Evolutionary conservation across 2,329 filamentous ascomycete genomes (phyloP).

Genomic region (Pestalotiopsis sp.): DNA sequence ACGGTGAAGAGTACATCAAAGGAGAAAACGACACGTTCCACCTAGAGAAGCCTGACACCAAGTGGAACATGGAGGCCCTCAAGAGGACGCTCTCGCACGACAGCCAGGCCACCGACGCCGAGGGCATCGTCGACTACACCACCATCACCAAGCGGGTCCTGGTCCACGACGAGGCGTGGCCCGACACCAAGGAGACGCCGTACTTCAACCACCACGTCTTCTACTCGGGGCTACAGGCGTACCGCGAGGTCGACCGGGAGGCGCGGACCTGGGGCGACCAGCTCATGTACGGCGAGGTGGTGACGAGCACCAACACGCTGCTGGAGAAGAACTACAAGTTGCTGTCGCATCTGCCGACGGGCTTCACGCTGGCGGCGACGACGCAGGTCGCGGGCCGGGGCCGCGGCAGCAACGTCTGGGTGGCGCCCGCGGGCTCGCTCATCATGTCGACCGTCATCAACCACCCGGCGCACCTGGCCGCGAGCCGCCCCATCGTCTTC

Average conservation of each 20-base stretch:
- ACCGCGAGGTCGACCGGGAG: slow-evolving; percentile 59
- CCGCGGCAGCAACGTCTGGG: slow-evolving; percentile 91
- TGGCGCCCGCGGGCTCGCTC: slow-evolving; percentile 82
- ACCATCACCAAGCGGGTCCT: slow-evolving; percentile 74
- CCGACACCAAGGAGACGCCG: slow-evolving; percentile 74
- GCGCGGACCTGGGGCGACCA: slow-evolving; percentile 73
- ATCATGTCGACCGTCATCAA: slow-evolving; percentile 89
- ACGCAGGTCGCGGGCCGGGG: slow-evolving; percentile 87
- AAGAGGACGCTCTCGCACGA: slow-evolving; percentile 49
- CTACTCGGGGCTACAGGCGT: slow-evolving; percentile 71
- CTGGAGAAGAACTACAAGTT: slow-evolving; percentile 87
- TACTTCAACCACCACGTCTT: slow-evolving; percentile 84
- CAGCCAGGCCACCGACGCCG: slow-evolving; percentile 27
- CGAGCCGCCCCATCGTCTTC: slow-evolving; percentile 82
- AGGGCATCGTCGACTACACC: slow-evolving; percentile 75
- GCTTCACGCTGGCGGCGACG: slow-evolving; percentile 87
- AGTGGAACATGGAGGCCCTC: slow-evolving; percentile 60
- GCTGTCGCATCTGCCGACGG: slow-evolving; percentile 74
- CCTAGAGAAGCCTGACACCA: slow-evolving; percentile 67
- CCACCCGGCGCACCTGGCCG: slow-evolving; percentile 74
- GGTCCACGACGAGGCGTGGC: slow-evolving; percentile 69
- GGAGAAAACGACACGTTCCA: slow-evolving; percentile 84
- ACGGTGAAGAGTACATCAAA: slow-evolving; percentile 72
- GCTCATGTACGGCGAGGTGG: slow-evolving; percentile 85
- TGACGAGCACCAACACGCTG: slow-evolving; percentile 92